Percentiles rank a stretch among this genome's conserved stretches.
Conservation (phyloP, 179 eudicot species). For the Amaranthus tricolor region DNA sequence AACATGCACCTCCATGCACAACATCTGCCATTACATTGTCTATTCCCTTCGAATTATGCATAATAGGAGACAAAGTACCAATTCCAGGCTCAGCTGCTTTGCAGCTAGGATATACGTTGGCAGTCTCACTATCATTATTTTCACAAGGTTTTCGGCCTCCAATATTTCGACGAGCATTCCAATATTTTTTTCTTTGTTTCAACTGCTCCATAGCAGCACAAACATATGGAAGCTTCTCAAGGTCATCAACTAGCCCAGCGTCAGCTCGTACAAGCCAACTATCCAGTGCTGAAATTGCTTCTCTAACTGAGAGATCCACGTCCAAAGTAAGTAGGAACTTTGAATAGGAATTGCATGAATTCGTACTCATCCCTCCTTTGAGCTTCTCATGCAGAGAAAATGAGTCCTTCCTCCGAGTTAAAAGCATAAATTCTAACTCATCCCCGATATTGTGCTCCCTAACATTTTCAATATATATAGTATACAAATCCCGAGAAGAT, state of each 20-base stretch:
- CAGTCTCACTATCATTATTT: slow-evolving; percentile 22
- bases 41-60: slow-evolving; percentile 13
- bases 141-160: slow-evolving; percentile 26
- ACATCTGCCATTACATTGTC: slow-evolving; percentile 26
- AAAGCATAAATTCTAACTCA: slow-evolving; percentile 58
- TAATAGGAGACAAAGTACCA: slow-evolving; percentile 20
- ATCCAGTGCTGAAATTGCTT: slow-evolving; percentile 76
- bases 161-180: slow-evolving; percentile 51
- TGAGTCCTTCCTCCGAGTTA: slow-evolving; percentile 74
- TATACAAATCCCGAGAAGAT: slow-evolving; percentile 79
- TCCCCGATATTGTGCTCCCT: slow-evolving; percentile 59
- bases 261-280: slow-evolving; percentile 89
- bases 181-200: slow-evolving; percentile 67
- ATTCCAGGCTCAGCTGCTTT: slow-evolving; percentile 20
- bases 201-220: slow-evolving; percentile 89
- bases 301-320: slow-evolving; percentile 79
- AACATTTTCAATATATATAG: slow-evolving; percentile 72
- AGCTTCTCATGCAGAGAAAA: slow-evolving; percentile 51
- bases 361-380: slow-evolving; percentile 32
- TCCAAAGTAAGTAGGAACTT: slow-evolving; percentile 81
- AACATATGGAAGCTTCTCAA: slow-evolving; percentile 91
- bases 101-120: slow-evolving; percentile 15
- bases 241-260: slow-evolving; percentile 92
- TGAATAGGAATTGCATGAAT: slow-evolving; percentile 54
- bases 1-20: slow-evolving; percentile 28